Base-by-base conservation (phyloP, 331 rosid species). In the Acacia concinna region DNA sequence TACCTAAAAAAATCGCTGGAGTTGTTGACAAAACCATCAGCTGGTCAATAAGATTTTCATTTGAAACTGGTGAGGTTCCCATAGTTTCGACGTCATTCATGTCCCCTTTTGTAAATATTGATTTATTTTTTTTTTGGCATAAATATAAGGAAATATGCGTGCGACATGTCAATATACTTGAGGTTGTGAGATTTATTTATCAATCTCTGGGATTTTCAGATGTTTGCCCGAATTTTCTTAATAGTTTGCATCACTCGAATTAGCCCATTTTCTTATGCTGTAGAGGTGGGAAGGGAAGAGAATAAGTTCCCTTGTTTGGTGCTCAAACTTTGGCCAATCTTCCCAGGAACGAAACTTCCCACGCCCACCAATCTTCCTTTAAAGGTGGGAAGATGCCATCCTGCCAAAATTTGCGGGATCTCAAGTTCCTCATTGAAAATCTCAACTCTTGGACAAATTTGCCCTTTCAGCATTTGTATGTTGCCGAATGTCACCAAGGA, bases 1-100 rank as follows among this genome's bases (percentile, higher is more conserved):
- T 83, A 17, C 86, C 85, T 96, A 71, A 96, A 69, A 77, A 96
- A 93, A 85, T 93, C 99, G 35, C 97, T 96, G 28, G 99, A 91
- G 81, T 71, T 93, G 85, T 91, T 96, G 88, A 96, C 97, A 2
- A 93, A 87, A n/a, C 95, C 98, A 47, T 96, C 98, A 1, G 86
- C 93, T 72, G 79, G 83, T 59, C 86, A 71, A 73, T 86, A 74
- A 85, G 76, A 56, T 76, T 75, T 34, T 70, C 73, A 23, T 60
- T 52, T 68, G 35, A n/a, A 78, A n/a, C 44, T 73, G 59, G 49
- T 78, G 49, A 62, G 76, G 35, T 37, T 72, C 73, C 47, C 63
- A 21, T 78, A 74, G 76, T 75, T 76, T 71, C 75, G 47, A 21
- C 77, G 30, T 73, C 74, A 63, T 72, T n/a, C 77, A 27, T 60